Evolutionary conservation across 305 asterid species (phyloP), one percentile per base, ranked within the genome.

Genomic region (Caryopteris hybrid): DNA sequence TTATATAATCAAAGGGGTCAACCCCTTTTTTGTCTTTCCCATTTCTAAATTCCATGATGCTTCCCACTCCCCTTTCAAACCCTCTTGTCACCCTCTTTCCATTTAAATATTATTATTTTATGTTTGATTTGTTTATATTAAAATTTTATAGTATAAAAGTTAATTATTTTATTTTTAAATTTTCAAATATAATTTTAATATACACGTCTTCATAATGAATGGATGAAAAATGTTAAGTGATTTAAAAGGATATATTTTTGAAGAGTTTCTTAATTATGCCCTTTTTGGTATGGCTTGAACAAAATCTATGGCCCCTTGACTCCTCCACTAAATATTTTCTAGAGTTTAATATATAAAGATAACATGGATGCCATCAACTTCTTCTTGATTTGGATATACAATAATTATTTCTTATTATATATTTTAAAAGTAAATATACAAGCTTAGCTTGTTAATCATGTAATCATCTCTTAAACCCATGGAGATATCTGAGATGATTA

Each of bases 241-340:
- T 59, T 39, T 67, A 58, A 61, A 13, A 33, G 20, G 0, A 2
- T 22, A 27, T 2, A 3, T 67, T 59, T 52, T 43, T 69, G 27
- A 59, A 53, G 22, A 27, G 27, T 62, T 31, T 34, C 7, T 21
- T 58, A n/a, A n/a, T n/a, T 33, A 3, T 56, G 53, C 51, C 53
- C 55, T 71, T 75, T 68, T 29, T 16, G 61, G 56, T 14, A 31
- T 75, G 78, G 68, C 83, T 67, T 53, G 76, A 74, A 75, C 80
- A 81, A 77, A 69, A 83, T 78, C 85, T 80, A 71, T 61, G 79
- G 78, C 68, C 80, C 79, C 78, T 85, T 80, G 91, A 88, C 88
- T 79, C 74, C 57, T 85, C 91, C 94, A 86, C 87, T 82, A 78
- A 31, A 27, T 59, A 31, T 73, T 74, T 83, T 76, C 14, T 34